Conservation (phyloP, 805 yeast genomes). For the Ascoidea tarda region DNA sequence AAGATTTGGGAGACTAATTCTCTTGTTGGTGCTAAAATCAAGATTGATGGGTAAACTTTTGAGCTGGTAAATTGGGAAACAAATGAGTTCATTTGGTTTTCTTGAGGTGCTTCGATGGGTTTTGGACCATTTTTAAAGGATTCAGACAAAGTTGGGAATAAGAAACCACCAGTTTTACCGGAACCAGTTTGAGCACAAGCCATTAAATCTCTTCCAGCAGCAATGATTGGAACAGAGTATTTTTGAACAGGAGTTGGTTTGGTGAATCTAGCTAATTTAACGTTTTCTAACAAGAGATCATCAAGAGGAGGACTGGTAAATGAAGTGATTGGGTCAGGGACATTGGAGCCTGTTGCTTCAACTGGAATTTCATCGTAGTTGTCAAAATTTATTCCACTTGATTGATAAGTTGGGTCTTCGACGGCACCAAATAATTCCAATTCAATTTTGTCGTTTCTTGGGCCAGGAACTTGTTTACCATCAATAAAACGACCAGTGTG, state of each 20-base stretch:
- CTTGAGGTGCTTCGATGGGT: constrained; percentile 31
- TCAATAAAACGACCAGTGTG: constrained; percentile 60
- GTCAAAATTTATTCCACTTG: constrained; percentile 97
- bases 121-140: constrained; percentile 84
- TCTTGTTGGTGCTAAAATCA: constrained; percentile 97
- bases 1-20: constrained; percentile 94
- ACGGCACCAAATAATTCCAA: constrained; percentile 74
- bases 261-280: constrained; percentile 76
- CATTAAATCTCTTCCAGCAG: constrained; percentile 84
- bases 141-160: constrained; percentile 93
- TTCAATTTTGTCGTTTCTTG: constrained; percentile 56
- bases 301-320: constrained; percentile 93
- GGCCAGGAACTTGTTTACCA: constrained; percentile 81
- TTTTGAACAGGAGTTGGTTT: constrained; percentile 96
- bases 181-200: constrained; percentile 99
- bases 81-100: constrained; percentile 14
- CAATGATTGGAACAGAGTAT: constrained; percentile 85
- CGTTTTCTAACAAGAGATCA: constrained; percentile 71
- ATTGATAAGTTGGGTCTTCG: constrained; percentile 52
- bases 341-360: constrained; percentile 90
- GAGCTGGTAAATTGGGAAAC: constrained; percentile 39
- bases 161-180: constrained; percentile 99
- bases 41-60: constrained; percentile 88
- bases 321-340: constrained; percentile 82
- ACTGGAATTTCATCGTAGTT: constrained; percentile 98